Evolutionary conservation across 1,284 basidiomycete species (phyloP), one percentile per base, ranked within the genome.

Genomic region (Boletellus sp.): DNA sequence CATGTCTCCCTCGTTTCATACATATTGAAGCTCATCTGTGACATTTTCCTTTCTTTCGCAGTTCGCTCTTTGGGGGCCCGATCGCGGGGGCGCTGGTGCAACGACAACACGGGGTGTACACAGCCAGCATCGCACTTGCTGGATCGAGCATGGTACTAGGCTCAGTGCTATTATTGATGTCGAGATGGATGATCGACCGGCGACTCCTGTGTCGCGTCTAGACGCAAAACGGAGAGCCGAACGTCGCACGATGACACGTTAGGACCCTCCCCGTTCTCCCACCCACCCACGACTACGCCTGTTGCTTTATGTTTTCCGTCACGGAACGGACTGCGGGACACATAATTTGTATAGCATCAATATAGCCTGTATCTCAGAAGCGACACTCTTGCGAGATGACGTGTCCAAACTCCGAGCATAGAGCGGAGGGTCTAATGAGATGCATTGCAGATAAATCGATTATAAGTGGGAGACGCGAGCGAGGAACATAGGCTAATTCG

Each of bases 41-140:
- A 43, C 15, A 6, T 19, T 47, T 28, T 28, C 21, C 12, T 5
- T 30, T 28, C 32, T 43, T 40, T 21, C 38, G 43, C 21, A 86
- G 84, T 30, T 76, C 84, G 2, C 70, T 86, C 19, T 65, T 80
- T 30, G 83, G 84, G 7, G 79, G 78, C 3, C 84, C 84, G 2
- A 73, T 75, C 15, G 84, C 80, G 10, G 84, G 84, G 0, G 74
- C 74, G 11, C 68, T 86, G 28, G 67, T 85, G 12, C 66, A 72
- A 30, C 62, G 52, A 18, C 64, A 70, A 21, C 67, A 76, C 30
- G 79, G 78, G 4, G 71, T 71, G 4, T 86, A 79, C 62, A 67
- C 67, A 0, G 73, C 74, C 40, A 74, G 82, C 69, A 82, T 81
- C 49, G 63, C 75, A n/a, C 79, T 85, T 55, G 76, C 81, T 3